Evolutionary conservation across 768 basidiomycete genomes (phyloP).

Genomic region (Termitomyces eurrhizus): DNA sequence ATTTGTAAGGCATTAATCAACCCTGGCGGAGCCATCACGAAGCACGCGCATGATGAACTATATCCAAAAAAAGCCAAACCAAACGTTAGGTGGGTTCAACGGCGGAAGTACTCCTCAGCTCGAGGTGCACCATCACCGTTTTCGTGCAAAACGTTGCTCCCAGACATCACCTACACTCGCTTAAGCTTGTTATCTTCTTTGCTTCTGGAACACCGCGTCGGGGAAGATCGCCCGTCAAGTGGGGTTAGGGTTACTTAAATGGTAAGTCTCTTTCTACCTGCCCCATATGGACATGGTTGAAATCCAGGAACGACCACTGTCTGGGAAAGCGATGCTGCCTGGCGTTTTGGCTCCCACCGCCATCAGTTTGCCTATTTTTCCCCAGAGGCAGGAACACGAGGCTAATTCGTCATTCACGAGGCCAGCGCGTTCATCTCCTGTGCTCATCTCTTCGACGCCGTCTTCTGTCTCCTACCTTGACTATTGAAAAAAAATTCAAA

Average conservation of each 20-base stretch:
- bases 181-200: not conserved
- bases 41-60: not conserved
- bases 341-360: conserved; percentile 17
- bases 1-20: not conserved
- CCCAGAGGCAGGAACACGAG: conserved; percentile 47
- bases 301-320: conserved; percentile 21
- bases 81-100: not conserved
- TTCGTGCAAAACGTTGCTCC: not conserved
- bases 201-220: not conserved
- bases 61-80: conserved; percentile 4
- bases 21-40: not conserved
- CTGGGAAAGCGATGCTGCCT: conserved; percentile 4
- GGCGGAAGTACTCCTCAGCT: conserved; percentile 1
- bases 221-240: not conserved
- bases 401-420: conserved; percentile 44
- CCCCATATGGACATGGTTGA: conserved; percentile 21
- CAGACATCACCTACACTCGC: not conserved
- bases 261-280: conserved; percentile 12
- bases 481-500: conserved; percentile 13
- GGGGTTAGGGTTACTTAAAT: conserved; percentile 16
- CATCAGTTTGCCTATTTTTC: conserved; percentile 18
- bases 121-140: conserved; percentile 10
- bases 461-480: conserved; percentile 18
- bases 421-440: conserved; percentile 30
- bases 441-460: conserved; percentile 16